phyloP scores from a whole-genome alignment of 2,329 filamentous ascomycete genomes.

The Fusarium dlaminii region DNA sequence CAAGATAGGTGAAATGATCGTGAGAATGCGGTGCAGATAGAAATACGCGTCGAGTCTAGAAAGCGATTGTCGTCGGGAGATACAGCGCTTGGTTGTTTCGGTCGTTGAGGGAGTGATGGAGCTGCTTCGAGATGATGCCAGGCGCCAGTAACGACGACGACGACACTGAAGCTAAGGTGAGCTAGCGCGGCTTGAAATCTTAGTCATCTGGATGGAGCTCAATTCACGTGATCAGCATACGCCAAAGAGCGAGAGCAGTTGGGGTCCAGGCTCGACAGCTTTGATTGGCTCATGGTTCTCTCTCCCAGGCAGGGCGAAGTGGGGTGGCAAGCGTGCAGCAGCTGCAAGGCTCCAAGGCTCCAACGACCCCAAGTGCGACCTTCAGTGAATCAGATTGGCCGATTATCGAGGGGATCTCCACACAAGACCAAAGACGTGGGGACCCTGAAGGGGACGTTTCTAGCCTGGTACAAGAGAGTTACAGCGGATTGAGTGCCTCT shows the following conservation, averaged over 20 bases:
- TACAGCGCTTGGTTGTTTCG: constrained; percentile 18
- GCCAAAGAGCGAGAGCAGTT: constrained; percentile 5
- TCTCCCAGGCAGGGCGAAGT: constrained; percentile 18
- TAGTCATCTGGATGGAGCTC: constrained; percentile 34
- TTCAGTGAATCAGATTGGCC: constrained; percentile 31
- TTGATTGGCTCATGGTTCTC: constrained; percentile 32
- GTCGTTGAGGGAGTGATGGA: constrained; percentile 33
- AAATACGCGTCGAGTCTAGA: not conserved
- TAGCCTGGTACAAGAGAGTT: constrained; percentile 26
- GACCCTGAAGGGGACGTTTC: constrained; percentile 28
- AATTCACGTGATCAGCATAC: constrained; percentile 25
- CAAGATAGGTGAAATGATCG: not conserved
- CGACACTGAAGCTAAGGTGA: constrained; percentile 39
- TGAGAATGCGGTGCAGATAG: not conserved
- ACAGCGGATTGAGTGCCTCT: constrained; percentile 9
- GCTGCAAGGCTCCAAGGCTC: constrained; percentile 36
- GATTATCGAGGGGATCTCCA: constrained; percentile 26
- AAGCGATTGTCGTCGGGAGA: constrained; percentile 15
- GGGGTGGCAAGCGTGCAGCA: constrained; percentile 7
- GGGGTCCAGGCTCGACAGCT: not conserved
- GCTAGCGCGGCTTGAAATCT: constrained; percentile 26
- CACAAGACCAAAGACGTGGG: constrained; percentile 23
- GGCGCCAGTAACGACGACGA: constrained; percentile 46
- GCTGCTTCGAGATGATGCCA: constrained; percentile 42
- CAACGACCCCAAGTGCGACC: constrained; percentile 14